A percentile compares a stretch with the other conserved stretches of the same genome.
These are phyloP conservation scores for Celoporthe dispersa DNA, from an alignment of 2,329 filamentous ascomycete genomes.

Conservation along the genomic window DNA sequence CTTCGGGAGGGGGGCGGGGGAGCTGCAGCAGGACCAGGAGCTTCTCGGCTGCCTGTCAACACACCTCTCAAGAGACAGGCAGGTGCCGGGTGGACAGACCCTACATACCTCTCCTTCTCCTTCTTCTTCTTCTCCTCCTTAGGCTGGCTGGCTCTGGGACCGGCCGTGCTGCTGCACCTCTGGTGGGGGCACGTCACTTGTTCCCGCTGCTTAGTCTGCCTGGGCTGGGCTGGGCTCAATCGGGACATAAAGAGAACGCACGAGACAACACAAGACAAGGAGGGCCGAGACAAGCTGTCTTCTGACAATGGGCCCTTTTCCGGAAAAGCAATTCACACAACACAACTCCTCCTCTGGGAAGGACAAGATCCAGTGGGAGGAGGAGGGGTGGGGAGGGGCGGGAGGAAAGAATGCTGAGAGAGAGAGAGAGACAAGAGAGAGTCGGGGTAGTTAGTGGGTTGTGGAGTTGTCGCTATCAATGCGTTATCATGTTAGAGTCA, in stretches of 20 bases:
- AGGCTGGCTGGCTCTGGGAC: not conserved
- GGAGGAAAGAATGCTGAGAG: not conserved
- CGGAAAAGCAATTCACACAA: not conserved
- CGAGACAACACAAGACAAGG: not conserved
- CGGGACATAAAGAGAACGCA: not conserved
- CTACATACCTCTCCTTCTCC: not conserved
- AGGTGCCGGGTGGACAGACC: not conserved
- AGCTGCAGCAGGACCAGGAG: not conserved
- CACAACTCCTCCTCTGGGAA: not conserved
- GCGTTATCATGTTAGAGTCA: slow-evolving; percentile 7
- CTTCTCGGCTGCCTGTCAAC: not conserved
- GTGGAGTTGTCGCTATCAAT: slow-evolving; percentile 9
- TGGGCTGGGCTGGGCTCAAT: not conserved
- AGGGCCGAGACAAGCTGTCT: not conserved
- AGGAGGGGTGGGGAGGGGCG: not conserved
- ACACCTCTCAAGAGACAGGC: not conserved
- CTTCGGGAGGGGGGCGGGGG: not conserved
- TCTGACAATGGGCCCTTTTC: not conserved
- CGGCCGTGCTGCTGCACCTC: not conserved
- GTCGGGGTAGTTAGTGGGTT: not conserved
- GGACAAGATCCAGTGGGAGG: not conserved
- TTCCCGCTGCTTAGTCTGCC: slow-evolving; percentile 4
- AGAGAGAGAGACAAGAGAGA: too few relatives aligned
- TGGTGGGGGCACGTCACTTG: slow-evolving; percentile 15
- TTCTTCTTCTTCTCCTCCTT: not conserved